Base-by-base conservation (phyloP, 2,329 filamentous ascomycete genomes). In the Knoxdaviesia capensis region DNA sequence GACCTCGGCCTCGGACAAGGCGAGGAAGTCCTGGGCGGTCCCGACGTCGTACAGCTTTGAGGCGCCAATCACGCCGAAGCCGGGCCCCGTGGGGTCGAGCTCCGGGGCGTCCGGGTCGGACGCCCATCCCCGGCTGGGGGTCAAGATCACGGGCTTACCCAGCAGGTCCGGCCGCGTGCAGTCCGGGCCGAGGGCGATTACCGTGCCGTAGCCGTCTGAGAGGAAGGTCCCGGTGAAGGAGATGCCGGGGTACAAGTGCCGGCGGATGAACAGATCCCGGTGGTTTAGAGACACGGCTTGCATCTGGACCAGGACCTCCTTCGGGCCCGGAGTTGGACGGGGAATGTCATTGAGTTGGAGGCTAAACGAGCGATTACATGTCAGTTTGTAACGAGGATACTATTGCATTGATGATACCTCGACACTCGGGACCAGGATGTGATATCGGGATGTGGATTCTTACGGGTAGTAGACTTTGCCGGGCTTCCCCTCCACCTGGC, bases 211-310 rank as follows among this genome's bases (percentile, higher is more conserved):
- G 48, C 84, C 88, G 56, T 96, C 88, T 46, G 86, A 76, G 30
- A 93, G 70, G 36, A 96, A 63, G 1, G 88, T 84, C 5, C 77
- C 66, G 45, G 72, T 69, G 58, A 93, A 93, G 8, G 80, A 79
- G 42, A 85, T 80, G 50, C 74, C 80, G 0, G 88, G 88, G 64
- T 96, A 96, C 36, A 93, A 74, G 54, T 87, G 80, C 58, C 90
- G 86, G 43, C 88, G 82, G 59, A 93, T 81, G 64, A 94, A 96
- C 50, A 93, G 74, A 59, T 96, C 90, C 52, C 87, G 81, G 64
- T 96, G 90, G 65, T 96, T 96, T 41, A 96, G 75, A 9, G 88
- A 80, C 1, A 79, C 82, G 41, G 86, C 82, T 34, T 72, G 70
- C 53, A 96, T 65, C 52, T 74, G 75, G 47, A 96, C 64, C 6